Conservation (phyloP, 2,329 filamentous ascomycete species). For the Scedosporium aurantiacum region DNA sequence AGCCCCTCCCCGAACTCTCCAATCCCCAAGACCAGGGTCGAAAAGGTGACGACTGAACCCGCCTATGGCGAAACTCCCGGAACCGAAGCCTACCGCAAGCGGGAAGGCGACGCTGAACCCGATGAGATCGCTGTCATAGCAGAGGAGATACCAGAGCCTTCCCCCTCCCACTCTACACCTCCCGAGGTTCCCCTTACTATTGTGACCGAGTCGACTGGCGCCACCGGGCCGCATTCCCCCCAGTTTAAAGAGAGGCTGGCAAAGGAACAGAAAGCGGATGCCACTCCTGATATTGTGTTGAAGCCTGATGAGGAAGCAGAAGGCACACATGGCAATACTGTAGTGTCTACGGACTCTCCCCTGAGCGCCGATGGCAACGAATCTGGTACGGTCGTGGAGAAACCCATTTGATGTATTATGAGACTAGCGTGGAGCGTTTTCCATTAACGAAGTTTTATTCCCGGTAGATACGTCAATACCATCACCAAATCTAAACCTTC, state of each 20-base stretch:
- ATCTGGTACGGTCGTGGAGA: not conserved
- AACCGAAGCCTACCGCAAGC: slow-evolving; percentile 44
- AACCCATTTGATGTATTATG: not conserved
- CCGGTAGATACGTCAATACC: slow-evolving; percentile 6
- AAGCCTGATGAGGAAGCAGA: slow-evolving; percentile 27
- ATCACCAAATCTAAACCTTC: slow-evolving; percentile 21
- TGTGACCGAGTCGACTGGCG: slow-evolving; percentile 39
- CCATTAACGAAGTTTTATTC: slow-evolving; percentile 4
- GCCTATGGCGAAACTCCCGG: slow-evolving; percentile 52
- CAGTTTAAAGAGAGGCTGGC: not conserved
- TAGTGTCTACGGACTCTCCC: not conserved
- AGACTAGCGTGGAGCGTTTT: not conserved
- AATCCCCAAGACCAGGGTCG: slow-evolving; percentile 47
- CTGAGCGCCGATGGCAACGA: not conserved
- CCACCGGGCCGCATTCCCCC: slow-evolving; percentile 24
- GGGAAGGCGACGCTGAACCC: slow-evolving; percentile 45
- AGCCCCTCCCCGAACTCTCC: slow-evolving; percentile 35
- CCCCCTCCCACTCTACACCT: slow-evolving; percentile 1
- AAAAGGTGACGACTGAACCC: slow-evolving; percentile 41
- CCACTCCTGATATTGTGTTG: slow-evolving; percentile 40
- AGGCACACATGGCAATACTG: too few species aligned
- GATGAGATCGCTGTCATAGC: slow-evolving; percentile 45
- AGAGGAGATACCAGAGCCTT: not conserved
- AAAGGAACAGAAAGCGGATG: slow-evolving; percentile 25
- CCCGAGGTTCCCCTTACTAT: slow-evolving; percentile 36